phyloP scores from a whole-genome alignment of 1,284 basidiomycete genomes.

The Dichomitus squalens region DNA sequence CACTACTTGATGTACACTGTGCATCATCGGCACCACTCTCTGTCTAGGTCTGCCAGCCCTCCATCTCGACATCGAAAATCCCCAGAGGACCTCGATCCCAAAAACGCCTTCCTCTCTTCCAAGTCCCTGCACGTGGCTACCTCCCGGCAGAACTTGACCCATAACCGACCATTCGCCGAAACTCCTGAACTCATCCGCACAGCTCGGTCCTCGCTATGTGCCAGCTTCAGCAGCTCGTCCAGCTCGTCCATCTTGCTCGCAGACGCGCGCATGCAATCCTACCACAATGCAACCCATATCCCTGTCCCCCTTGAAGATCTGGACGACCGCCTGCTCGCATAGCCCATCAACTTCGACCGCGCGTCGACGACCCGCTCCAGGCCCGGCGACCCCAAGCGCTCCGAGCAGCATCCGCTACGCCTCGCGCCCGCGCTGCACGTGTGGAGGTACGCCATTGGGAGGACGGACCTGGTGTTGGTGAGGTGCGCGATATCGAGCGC shows the following conservation, averaged over 20 bases:
- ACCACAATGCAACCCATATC: not conserved
- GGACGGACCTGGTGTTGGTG: constrained; percentile 10
- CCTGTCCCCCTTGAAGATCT: constrained; percentile 3
- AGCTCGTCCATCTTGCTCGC: not conserved
- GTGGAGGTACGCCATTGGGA: constrained; percentile 14
- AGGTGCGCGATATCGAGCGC: constrained; percentile 16
- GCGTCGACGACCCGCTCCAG: constrained; percentile 8
- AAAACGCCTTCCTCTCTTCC: constrained; percentile 1
- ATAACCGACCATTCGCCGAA: not conserved
- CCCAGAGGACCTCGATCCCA: not conserved
- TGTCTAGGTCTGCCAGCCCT: constrained; percentile 1
- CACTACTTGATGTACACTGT: too few species aligned
- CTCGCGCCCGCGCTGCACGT: not conserved
- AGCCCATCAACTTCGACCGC: not conserved
- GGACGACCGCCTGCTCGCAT: constrained; percentile 3
- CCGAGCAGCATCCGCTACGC: not conserved
- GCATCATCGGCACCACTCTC: not conserved
- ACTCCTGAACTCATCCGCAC: not conserved
- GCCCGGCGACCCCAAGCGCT: constrained; percentile 3
- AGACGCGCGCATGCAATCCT: constrained; percentile 1
- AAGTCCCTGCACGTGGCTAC: constrained; percentile 3
- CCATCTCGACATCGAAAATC: not conserved
- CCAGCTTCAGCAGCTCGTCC: not conserved
- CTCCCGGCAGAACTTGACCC: constrained; percentile 3
- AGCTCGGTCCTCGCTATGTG: not conserved